Evolutionary conservation across 2,329 filamentous ascomycete genomes (phyloP).

Genomic region (Metarhizium sp.): DNA sequence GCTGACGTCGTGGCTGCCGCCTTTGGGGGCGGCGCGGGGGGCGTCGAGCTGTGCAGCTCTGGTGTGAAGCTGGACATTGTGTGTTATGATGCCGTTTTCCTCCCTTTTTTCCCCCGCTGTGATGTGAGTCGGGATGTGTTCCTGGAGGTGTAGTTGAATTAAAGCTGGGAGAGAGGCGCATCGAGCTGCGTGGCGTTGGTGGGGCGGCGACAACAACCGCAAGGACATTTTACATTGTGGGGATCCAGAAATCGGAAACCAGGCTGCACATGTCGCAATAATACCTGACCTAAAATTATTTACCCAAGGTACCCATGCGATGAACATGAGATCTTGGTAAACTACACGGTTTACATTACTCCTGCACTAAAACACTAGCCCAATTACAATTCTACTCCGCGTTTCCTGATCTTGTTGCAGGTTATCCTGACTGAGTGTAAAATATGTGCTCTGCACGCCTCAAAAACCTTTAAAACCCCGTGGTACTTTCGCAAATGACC

Average conservation of each 20-base stretch:
- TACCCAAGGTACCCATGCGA: too few relatives aligned
- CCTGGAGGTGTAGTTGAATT: not conserved
- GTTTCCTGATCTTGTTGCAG: too few relatives aligned
- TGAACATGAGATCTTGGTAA: too few relatives aligned
- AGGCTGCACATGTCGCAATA: too few relatives aligned
- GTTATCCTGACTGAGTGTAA: too few relatives aligned
- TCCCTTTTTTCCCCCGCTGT: not conserved
- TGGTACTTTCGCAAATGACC: not conserved
- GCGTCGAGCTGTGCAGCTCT: constrained; percentile 25
- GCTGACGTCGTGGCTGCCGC: constrained; percentile 58
- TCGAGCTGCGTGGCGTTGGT: not conserved
- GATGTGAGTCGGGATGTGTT: not conserved
- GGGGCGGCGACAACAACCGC: not conserved
- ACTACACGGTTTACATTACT: not conserved
- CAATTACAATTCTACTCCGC: too few relatives aligned
- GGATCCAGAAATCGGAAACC: too few relatives aligned
- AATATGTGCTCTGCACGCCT: too few relatives aligned
- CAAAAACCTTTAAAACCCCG: not conserved
- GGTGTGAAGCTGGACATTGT: constrained; percentile 21
- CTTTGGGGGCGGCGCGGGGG: constrained; percentile 67
- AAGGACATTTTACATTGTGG: too few relatives aligned
- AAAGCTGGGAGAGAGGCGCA: not conserved
- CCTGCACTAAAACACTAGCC: not conserved
- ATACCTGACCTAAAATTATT: too few relatives aligned
- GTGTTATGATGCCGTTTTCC: not conserved